Evolutionary conservation across 73 alveolate species (phyloP).

Genomic region (Tetrahymena borealis): DNA sequence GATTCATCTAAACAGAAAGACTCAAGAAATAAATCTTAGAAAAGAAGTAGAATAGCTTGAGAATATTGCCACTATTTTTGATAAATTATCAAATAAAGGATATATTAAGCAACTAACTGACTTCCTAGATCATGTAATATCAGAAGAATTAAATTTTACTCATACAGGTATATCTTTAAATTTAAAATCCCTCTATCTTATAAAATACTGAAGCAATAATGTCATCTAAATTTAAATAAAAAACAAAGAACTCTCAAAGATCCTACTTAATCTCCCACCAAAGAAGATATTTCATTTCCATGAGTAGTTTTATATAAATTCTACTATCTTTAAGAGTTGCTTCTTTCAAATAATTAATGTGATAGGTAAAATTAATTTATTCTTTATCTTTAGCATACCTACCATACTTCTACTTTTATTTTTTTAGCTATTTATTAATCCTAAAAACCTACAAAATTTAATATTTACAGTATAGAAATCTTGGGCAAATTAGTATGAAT

Average conservation of each 20-base stretch:
- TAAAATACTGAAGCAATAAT: no score
- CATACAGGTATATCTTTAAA: background rate
- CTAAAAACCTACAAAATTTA: no score
- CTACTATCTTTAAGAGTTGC: background rate
- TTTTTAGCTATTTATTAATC: no score
- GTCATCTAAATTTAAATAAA: background rate
- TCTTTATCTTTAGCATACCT: no score
- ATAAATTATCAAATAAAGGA: background rate
- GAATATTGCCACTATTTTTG: background rate
- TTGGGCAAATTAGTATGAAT: no score
- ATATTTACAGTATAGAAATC: no score
- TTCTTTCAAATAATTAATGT: background rate
- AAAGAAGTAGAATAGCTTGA: background rate
- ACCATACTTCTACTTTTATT: no score
- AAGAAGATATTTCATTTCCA: background rate
- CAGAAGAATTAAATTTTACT: background rate
- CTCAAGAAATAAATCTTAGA: background rate
- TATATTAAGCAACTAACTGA: background rate
- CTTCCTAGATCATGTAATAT: background rate
- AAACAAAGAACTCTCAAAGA: background rate
- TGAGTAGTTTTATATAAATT: background rate
- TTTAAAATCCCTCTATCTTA: no score
- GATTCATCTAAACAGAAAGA: background rate
- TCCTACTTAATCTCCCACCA: background rate
- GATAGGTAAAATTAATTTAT: background rate